Base-by-base conservation (phyloP, 139 green algal species). In the Coelastrella sp. region DNA sequence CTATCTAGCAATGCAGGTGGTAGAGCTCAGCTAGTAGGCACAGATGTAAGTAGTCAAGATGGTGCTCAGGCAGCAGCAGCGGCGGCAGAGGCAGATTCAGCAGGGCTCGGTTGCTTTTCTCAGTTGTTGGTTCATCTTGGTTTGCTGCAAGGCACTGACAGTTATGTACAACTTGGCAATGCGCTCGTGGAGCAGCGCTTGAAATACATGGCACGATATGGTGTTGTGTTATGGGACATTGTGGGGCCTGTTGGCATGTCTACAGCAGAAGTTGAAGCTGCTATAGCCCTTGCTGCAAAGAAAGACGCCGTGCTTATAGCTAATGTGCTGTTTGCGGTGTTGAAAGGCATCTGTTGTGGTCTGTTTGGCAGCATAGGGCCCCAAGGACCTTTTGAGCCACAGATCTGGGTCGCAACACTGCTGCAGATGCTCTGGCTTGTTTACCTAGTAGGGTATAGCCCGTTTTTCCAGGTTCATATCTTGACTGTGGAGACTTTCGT, bases 391-490 rank as follows among this genome's bases (percentile, higher is more conserved):
- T 45, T 59, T 45, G 68, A 77, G 38, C 68, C 68, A 19, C 68
- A 77, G 21, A 30, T 77, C 1, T 77, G 68, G 68, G 38, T 15
- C 7, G 38, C 57, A 0, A 30, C 37, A 5, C 13, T 77, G 68
- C 23, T 57, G 37, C 68, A 77, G 0, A n/a, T 77, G 1, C 38
- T n/a, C 13, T 77, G 68, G 68, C 38, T 77, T 37, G 68, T 77
- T n/a, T 77, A 77, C 57, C 27, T 77, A 19, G 13, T 77, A 11
- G 68, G 68, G 23, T 7, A 59, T 17, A 77, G 57, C 27, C 68
- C 68, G 0, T 77, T 77, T 21, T 45, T 21, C 37, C 38, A 77
- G 15, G 68, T 59, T 37, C 19, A 30, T 3, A 27, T n/a, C 2
- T 25, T 23, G 9, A 34, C 45, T 11, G 27, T 45, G 7, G 68